phyloP scores from a whole-genome alignment of 192 early-diverging fungal genomes.

The Radiomyces spectabilis region DNA sequence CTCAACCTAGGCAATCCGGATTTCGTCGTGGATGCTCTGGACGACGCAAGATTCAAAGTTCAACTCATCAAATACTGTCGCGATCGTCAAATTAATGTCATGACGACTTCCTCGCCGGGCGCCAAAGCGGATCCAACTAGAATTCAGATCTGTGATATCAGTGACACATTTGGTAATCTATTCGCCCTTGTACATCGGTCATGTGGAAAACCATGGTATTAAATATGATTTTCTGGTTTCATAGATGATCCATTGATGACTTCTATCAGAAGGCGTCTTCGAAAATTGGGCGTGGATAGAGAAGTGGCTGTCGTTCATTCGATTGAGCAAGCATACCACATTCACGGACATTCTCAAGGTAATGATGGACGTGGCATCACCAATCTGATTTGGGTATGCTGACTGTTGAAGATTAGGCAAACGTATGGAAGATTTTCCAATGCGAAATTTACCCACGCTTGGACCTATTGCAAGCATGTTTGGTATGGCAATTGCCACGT shows the following conservation, averaged over 20 bases:
- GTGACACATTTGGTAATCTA: slow-evolving; percentile 65
- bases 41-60: slow-evolving; percentile 86
- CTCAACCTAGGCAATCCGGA: slow-evolving; percentile 46
- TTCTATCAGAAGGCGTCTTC: slow-evolving; percentile 72
- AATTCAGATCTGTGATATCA: slow-evolving; percentile 91
- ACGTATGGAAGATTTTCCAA: slow-evolving; percentile 75
- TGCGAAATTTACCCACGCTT: slow-evolving; percentile 64
- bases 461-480: slow-evolving; percentile 85
- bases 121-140: slow-evolving; percentile 90
- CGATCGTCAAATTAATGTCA: slow-evolving; percentile 58
- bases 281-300: slow-evolving; percentile 59
- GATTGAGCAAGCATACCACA: slow-evolving; percentile 83
- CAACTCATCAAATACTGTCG: slow-evolving; percentile 79
- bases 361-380: not conserved
- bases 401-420: slow-evolving; percentile 67
- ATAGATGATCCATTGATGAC: slow-evolving; percentile 91
- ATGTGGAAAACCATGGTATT: too few species aligned
- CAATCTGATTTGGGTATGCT: not conserved
- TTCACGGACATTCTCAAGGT: slow-evolving; percentile 22
- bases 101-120: slow-evolving; percentile 91
- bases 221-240: not conserved
- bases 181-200: not conserved
- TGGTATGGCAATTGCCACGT: slow-evolving; percentile 85
- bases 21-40: slow-evolving; percentile 80
- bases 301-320: slow-evolving; percentile 88